Conservation (phyloP, 2,329 filamentous ascomycete species). For the Elsinoe arachidis region DNA sequence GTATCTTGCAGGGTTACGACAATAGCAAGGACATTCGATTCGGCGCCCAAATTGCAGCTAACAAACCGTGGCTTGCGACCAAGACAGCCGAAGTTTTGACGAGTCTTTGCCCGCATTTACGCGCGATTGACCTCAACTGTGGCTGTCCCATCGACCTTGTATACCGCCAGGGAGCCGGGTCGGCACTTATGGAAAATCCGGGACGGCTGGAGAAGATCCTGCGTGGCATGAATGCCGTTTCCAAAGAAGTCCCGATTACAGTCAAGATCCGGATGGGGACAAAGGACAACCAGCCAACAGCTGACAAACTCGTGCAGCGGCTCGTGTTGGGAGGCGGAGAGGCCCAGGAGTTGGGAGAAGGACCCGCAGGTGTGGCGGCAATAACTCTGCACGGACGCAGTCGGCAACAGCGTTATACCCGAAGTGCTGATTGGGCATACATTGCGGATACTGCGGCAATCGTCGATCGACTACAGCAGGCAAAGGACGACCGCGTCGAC, state of each 20-base stretch:
- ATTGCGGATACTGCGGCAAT: constrained; percentile 83
- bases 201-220: constrained; percentile 91
- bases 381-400: constrained; percentile 90
- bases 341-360: constrained; percentile 54
- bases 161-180: constrained; percentile 78
- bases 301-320: constrained; percentile 70
- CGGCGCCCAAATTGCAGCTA: constrained; percentile 84
- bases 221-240: constrained; percentile 90
- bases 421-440: constrained; percentile 87
- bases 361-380: constrained; percentile 80
- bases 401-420: constrained; percentile 88
- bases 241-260: constrained; percentile 81
- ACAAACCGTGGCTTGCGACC: constrained; percentile 81
- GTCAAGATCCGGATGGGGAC: constrained; percentile 93
- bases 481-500: constrained; percentile 59
- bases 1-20: constrained; percentile 67
- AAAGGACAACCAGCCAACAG: constrained; percentile 67
- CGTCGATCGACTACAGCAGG: constrained; percentile 68
- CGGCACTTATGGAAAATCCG: constrained; percentile 78
- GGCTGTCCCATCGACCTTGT: constrained; percentile 95
- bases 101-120: constrained; percentile 68
- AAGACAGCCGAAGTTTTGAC: constrained; percentile 80
- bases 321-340: constrained; percentile 73
- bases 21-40: constrained; percentile 78
- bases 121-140: constrained; percentile 91